Evolutionary conservation across 148 eudicot species (phyloP).

Genomic region (Silene conica): DNA sequence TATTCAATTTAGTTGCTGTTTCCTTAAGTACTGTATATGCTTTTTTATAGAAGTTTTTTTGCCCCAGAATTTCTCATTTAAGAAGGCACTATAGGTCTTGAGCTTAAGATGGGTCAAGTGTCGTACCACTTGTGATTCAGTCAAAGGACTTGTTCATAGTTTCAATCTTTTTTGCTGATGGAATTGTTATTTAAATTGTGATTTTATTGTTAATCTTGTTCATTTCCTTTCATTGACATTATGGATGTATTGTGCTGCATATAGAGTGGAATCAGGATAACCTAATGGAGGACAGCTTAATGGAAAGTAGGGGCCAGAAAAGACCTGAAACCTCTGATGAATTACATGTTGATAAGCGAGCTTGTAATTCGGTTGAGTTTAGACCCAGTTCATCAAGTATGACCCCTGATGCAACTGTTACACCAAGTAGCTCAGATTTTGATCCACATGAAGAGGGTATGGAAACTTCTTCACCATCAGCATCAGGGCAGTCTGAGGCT

Average conservation of each 20-base stretch:
- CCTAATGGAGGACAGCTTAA: constrained; percentile 29
- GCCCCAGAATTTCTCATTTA: no score
- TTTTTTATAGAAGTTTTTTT: no score
- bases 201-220: not conserved
- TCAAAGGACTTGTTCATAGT: no score
- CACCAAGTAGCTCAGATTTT: constrained; percentile 21
- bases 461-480: constrained; percentile 74
- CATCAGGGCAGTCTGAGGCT: constrained; percentile 67
- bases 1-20: not conserved
- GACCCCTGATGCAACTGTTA: constrained; percentile 38
- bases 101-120: no score
- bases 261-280: constrained; percentile 14
- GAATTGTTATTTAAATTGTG: not conserved
- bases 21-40: not conserved
- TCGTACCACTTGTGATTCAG: not conserved
- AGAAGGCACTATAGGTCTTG: no score
- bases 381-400: constrained; percentile 72
- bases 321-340: constrained; percentile 56
- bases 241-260: not conserved
- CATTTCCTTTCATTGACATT: not conserved
- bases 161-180: not conserved
- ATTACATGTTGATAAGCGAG: constrained; percentile 80
- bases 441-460: constrained; percentile 57
- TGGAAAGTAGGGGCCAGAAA: constrained; percentile 82
- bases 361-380: constrained; percentile 67